Evolutionary conservation across 2,329 filamentous ascomycete genomes (phyloP).

Genomic region (Aspergillus persii): DNA sequence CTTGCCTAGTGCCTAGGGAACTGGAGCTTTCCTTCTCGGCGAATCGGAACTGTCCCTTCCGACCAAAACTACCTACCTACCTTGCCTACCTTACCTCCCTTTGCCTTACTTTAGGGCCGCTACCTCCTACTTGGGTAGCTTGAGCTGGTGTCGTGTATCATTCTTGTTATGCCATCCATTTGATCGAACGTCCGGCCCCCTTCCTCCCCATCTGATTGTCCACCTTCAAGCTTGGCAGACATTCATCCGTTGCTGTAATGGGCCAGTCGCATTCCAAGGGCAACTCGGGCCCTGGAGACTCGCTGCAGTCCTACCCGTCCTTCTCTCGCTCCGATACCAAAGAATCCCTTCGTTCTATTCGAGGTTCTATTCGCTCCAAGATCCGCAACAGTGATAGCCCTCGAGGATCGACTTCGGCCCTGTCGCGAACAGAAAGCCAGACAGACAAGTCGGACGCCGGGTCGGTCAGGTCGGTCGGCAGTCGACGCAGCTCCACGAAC

Average conservation of each 20-base stretch:
- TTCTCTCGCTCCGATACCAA: conserved; percentile 91
- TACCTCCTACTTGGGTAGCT: background rate
- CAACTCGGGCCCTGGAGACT: conserved; percentile 57
- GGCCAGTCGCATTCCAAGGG: conserved; percentile 54
- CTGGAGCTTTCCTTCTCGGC: conserved; percentile 15
- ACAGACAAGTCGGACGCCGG: conserved; percentile 67
- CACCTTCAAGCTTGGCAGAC: conserved; percentile 31
- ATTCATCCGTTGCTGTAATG: conserved; percentile 40
- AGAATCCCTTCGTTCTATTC: conserved; percentile 83
- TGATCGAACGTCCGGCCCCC: conserved; percentile 12
- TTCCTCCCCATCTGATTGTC: conserved; percentile 20
- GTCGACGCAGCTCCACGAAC: conserved; percentile 38
- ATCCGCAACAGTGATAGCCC: conserved; percentile 75
- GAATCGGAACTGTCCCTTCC: conserved; percentile 26
- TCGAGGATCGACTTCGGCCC: conserved; percentile 64
- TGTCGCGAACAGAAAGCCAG: conserved; percentile 59
- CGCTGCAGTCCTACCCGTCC: conserved; percentile 82
- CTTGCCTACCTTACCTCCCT: no score
- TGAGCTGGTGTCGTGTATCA: conserved; percentile 14
- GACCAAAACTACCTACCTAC: conserved; percentile 7
- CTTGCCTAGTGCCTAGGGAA: background rate
- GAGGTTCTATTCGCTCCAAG: conserved; percentile 78
- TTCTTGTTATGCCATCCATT: conserved; percentile 1
- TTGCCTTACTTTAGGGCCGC: no score
- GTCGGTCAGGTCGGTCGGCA: conserved; percentile 70